Conservation (phyloP, 192 early-diverging fungal genomes). For the Chytriomyces sp. region DNA sequence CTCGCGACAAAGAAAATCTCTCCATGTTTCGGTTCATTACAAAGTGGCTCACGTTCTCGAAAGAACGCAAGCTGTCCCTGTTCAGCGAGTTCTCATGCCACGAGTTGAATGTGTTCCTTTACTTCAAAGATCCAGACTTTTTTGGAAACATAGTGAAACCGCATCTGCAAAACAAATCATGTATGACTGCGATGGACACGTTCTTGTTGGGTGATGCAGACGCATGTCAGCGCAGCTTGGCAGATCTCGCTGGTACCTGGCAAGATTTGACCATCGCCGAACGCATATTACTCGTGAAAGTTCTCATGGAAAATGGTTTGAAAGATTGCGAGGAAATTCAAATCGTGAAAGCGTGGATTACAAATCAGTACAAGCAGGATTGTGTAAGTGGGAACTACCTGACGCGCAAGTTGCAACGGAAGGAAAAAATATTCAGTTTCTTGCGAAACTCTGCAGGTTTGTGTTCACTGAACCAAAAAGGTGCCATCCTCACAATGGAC, state of each 20-base stretch:
- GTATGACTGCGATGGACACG: not conserved
- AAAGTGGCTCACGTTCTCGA: conserved; percentile 2
- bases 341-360: not conserved
- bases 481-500: not conserved
- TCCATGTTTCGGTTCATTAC: conserved; percentile 24
- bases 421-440: not conserved
- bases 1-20: not conserved
- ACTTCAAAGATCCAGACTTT: conserved; percentile 22
- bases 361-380: not conserved
- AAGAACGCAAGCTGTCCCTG: not conserved
- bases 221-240: not conserved
- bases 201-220: conserved; percentile 13
- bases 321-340: not conserved
- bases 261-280: conserved; percentile 10
- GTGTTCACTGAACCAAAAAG: not conserved
- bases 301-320: not conserved
- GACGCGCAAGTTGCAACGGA: not conserved
- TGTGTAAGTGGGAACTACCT: not conserved
- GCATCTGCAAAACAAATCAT: conserved; percentile 13
- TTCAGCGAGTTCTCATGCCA: conserved; percentile 26
- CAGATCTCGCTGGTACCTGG: conserved; percentile 9
- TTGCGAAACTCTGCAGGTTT: not conserved
- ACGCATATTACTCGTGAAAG: conserved; percentile 1
- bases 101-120: conserved; percentile 23
- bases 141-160: conserved; percentile 14